phyloP scores from a whole-genome alignment of 2,329 filamentous ascomycete genomes.

The Fusarium concolor region DNA sequence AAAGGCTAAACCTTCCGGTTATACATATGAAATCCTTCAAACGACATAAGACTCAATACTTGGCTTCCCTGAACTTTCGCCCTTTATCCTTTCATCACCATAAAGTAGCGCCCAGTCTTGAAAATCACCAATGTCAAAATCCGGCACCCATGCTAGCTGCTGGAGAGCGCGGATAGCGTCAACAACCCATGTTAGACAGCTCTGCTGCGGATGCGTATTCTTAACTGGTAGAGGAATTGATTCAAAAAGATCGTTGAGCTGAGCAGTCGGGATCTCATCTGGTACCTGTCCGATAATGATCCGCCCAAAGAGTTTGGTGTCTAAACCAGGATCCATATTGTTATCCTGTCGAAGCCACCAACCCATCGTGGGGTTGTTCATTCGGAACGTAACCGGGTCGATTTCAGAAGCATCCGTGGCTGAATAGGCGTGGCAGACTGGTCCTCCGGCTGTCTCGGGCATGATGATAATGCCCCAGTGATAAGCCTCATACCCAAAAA shows the following conservation, averaged over 20 bases:
- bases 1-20: no score
- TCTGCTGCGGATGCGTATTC: conserved; percentile 50
- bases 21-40: no score
- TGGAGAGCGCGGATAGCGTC: conserved; percentile 46
- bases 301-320: conserved; percentile 45
- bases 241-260: conserved; percentile 41
- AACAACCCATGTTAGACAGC: conserved; percentile 50
- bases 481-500: conserved; percentile 47
- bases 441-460: conserved; percentile 12
- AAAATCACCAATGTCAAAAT: conserved; percentile 45
- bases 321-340: conserved; percentile 31
- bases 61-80: no score
- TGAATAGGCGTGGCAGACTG: conserved; percentile 41
- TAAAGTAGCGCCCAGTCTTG: conserved; percentile 46
- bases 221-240: conserved; percentile 46
- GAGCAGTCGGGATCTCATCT: conserved; percentile 18
- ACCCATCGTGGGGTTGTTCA: conserved; percentile 50
- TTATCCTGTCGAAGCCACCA: conserved; percentile 46
- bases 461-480: conserved; percentile 50
- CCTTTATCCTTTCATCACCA: conserved; percentile 45
- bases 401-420: conserved; percentile 49
- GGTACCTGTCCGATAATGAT: conserved; percentile 46
- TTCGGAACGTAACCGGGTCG: conserved; percentile 47
- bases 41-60: no score
- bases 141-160: conserved; percentile 38